phyloP scores from a whole-genome alignment of 305 asterid species.

The Fraxinus nigra region DNA sequence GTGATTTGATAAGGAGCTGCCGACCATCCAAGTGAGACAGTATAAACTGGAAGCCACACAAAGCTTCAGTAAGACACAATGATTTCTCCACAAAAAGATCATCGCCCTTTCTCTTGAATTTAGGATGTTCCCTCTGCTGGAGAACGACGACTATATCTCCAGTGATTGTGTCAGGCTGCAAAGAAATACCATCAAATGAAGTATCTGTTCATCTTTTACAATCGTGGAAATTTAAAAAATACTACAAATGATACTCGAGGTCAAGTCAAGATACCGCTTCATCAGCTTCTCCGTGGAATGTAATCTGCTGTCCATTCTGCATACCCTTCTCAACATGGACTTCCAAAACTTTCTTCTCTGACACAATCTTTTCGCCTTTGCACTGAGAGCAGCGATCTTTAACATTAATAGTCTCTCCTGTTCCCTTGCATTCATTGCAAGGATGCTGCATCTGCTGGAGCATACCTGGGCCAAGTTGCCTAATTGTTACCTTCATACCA shows the following conservation, averaged over 20 bases:
- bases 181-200: background rate
- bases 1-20: slow-evolving; percentile 54
- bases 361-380: slow-evolving; percentile 56
- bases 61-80: slow-evolving; percentile 52
- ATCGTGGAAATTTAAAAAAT: background rate
- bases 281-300: slow-evolving; percentile 60
- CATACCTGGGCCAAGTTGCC: slow-evolving; percentile 49
- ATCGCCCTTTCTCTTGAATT: slow-evolving; percentile 48
- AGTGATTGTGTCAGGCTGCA: slow-evolving; percentile 62
- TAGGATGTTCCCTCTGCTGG: slow-evolving; percentile 59
- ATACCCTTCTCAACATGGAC: slow-evolving; percentile 67
- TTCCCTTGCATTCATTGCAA: slow-evolving; percentile 56
- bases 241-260: background rate
- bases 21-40: slow-evolving; percentile 67
- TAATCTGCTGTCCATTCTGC: slow-evolving; percentile 51
- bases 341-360: slow-evolving; percentile 52
- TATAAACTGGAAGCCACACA: slow-evolving; percentile 63
- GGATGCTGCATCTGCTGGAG: slow-evolving; percentile 51
- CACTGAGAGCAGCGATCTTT: slow-evolving; percentile 58
- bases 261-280: slow-evolving; percentile 43
- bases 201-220: background rate
- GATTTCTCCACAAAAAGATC: slow-evolving; percentile 56
- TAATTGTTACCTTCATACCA: slow-evolving; percentile 36
- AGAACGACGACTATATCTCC: slow-evolving; percentile 53
- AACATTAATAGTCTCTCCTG: slow-evolving; percentile 54